A percentile compares a stretch with the other conserved stretches of the same genome.
Evolutionary conservation across 2,329 filamentous ascomycete genomes (phyloP).

Genomic region (Lecanoromycetidae sp.): DNA sequence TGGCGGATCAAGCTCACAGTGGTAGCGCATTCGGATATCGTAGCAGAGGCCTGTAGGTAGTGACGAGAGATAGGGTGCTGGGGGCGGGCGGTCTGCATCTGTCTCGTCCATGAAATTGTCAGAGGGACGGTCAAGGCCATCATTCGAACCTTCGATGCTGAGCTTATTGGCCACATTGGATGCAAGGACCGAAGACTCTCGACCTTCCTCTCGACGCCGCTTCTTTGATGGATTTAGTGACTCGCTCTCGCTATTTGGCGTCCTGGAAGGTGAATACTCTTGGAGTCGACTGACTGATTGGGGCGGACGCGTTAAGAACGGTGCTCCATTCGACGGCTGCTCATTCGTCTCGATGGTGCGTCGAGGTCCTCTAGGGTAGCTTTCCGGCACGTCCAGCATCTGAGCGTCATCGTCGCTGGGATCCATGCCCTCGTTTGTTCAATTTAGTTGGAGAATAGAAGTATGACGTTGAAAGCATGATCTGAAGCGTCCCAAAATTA

Average conservation of each 20-base stretch:
- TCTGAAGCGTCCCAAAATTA: not conserved
- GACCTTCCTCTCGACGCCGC: slow-evolving; percentile 1
- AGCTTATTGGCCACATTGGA: slow-evolving; percentile 14
- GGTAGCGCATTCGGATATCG: slow-evolving; percentile 89
- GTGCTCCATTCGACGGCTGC: not conserved
- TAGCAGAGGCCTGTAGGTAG: slow-evolving; percentile 72
- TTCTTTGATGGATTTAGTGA: not conserved
- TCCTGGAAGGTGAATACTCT: slow-evolving; percentile 1
- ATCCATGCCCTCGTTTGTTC: slow-evolving; percentile 6
- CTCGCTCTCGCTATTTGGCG: slow-evolving; percentile 1
- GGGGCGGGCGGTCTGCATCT: slow-evolving; percentile 27
- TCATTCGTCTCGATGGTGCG: not conserved
- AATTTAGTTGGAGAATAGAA: not conserved
- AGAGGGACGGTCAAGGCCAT: slow-evolving; percentile 1
- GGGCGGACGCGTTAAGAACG: not conserved
- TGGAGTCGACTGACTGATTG: slow-evolving; percentile 1
- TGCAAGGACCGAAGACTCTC: slow-evolving; percentile 12
- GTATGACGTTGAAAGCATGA: not conserved
- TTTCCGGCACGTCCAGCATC: slow-evolving; percentile 11
- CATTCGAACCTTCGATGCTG: slow-evolving; percentile 4
- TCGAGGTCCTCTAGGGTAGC: not conserved
- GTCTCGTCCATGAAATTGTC: slow-evolving; percentile 23
- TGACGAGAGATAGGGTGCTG: slow-evolving; percentile 27
- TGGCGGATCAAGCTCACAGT: slow-evolving; percentile 63
- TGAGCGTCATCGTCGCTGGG: slow-evolving; percentile 10